Base-by-base conservation (phyloP, 306 rosid species). In the Rosa rugosa region DNA sequence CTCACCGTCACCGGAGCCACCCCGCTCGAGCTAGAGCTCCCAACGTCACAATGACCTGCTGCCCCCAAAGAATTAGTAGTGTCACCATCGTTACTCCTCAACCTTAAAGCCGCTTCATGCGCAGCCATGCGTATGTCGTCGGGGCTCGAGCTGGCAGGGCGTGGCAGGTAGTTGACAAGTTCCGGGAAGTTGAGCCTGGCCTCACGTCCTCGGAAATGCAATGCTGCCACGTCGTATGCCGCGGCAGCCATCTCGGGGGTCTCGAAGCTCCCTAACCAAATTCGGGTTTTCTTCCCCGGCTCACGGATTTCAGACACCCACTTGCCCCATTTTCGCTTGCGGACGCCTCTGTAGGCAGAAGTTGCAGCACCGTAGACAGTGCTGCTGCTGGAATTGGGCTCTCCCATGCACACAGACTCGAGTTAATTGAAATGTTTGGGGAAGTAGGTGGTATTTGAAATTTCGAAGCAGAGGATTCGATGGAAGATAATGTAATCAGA, bases 281-380 rank as follows among this genome's bases (percentile, higher is more conserved):
- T 92, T 67, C 98, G 59, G 18, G 64, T 88, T 27, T 94, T 94
- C 80, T 85, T 92, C 2, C 98, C 94, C 0, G 98, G 98, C 64
- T 92, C 97, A 0, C 98, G 89, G 31, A 94, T 92, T 80, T 94
- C 98, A 9, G 94, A 94, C 42, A 94, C 98, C 91, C 96, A 94
- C 81, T 94, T 94, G 0, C 98, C 98, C 98, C 98, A 94, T 86
- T 94, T 94, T 2, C 98, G 76, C 94, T 92, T 94, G n/a, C 98
- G 89, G 2, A 94, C 98, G 8, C 98, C 98, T 69, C 94, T 84
- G 57, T 94, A 94, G 66, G 70, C 73, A 3, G 98, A 92, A 34
- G 86, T 45, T 2, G 97, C 88, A 20, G 97, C 75, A 5, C 94
- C 90, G 16, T 6, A 25, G 47, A 75, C 73, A 16, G 5, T 72